A percentile compares a stretch with the other conserved stretches of the same genome.
These are phyloP conservation scores for Bipolaris sorokiniana DNA, from an alignment of 2,329 filamentous ascomycete genomes.

Conservation along the genomic window DNA sequence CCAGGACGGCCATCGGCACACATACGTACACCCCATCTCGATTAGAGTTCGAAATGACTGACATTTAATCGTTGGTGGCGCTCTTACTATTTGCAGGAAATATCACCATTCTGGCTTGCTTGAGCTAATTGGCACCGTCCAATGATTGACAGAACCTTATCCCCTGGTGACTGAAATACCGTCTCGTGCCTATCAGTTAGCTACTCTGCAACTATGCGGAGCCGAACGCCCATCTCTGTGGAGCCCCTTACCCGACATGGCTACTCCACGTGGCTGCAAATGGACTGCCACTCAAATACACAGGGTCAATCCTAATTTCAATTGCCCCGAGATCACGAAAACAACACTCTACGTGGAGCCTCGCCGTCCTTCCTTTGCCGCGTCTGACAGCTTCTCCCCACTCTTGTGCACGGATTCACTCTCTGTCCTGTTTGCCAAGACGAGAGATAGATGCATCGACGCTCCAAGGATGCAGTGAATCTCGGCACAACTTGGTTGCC, in stretches of 20 bases:
- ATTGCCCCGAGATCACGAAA: background rate
- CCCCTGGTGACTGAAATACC: background rate
- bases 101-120: background rate
- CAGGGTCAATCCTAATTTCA: constrained; percentile 1
- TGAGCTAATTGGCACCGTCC: background rate
- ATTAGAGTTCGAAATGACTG: background rate
- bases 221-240: background rate
- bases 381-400: background rate
- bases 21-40: background rate
- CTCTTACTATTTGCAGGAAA: background rate
- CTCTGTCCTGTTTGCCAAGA: background rate
- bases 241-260: background rate
- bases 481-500: background rate
- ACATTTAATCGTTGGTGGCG: background rate
- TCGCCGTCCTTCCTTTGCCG: background rate
- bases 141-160: background rate
- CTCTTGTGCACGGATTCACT: background rate
- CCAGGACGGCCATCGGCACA: background rate
- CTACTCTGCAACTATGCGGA: background rate
- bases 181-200: no score
- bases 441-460: background rate
- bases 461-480: no score
- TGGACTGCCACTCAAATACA: background rate
- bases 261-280: background rate
- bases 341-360: background rate